Conservation (phyloP, 495 filamentous ascomycete genomes). For the Cudoniella acicularis region DNA sequence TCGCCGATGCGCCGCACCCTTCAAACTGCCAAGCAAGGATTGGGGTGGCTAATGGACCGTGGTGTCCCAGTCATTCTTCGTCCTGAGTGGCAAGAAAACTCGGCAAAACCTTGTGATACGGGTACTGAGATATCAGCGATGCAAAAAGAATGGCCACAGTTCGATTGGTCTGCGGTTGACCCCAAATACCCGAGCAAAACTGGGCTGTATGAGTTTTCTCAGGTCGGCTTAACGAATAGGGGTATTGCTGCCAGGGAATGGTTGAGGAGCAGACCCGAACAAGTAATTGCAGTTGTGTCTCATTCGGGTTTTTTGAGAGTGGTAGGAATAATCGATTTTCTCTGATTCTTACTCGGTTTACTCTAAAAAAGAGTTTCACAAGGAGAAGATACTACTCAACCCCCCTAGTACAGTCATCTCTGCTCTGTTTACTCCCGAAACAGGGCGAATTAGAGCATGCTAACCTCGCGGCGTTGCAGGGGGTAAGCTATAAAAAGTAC, state of each 20-base stretch:
- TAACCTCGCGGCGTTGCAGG: no score
- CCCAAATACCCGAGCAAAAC: constrained; percentile 54
- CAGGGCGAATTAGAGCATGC: no score
- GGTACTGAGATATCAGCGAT: constrained; percentile 43
- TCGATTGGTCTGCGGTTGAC: constrained; percentile 51
- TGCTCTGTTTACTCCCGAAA: no score
- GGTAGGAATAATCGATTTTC: no score
- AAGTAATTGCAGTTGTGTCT: constrained; percentile 56
- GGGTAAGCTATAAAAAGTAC: constrained; percentile 42
- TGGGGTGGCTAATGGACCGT: constrained; percentile 48
- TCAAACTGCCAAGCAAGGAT: constrained; percentile 48
- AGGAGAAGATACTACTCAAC: no score
- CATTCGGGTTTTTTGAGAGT: constrained; percentile 55
- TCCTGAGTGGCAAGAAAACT: constrained; percentile 57
- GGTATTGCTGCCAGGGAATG: constrained; percentile 43
- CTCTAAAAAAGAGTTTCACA: no score
- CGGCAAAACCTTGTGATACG: constrained; percentile 53
- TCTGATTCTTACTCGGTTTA: no score
- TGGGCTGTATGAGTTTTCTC: constrained; percentile 47
- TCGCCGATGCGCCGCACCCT: constrained; percentile 57
- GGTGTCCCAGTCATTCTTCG: constrained; percentile 49
- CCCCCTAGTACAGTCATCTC: no score
- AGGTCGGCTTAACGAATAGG: constrained; percentile 41
- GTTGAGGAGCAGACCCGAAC: constrained; percentile 50
- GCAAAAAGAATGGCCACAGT: constrained; percentile 42